Evolutionary conservation across 352 stramenopile species (phyloP).

Genomic region (Phytophthora pisi): DNA sequence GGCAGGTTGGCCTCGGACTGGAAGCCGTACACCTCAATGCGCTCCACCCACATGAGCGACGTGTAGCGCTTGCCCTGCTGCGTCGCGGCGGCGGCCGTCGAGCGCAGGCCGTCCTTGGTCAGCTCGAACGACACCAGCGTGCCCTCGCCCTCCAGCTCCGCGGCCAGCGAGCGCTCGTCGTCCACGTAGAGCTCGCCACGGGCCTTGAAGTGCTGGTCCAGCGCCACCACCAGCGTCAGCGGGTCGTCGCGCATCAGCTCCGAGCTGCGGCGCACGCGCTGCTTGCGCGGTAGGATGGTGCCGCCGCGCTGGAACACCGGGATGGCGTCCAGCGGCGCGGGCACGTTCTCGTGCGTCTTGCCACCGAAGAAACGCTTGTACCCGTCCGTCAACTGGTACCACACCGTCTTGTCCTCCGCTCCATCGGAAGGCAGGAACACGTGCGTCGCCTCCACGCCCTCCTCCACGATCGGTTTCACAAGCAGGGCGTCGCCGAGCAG

Average conservation of each 20-base stretch:
- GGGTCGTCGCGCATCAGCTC: constrained; percentile 97
- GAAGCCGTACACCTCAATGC: constrained; percentile 83
- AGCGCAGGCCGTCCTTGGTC: constrained; percentile 47
- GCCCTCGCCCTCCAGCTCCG: constrained; percentile 53
- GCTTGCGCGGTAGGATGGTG: constrained; percentile 95
- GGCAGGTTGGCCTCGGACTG: constrained; percentile 48
- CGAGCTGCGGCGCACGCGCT: constrained; percentile 94
- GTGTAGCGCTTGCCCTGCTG: constrained; percentile 48
- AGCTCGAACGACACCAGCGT: constrained; percentile 53
- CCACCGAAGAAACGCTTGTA: constrained; percentile 67
- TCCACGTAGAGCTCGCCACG: constrained; percentile 96
- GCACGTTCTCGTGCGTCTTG: constrained; percentile 64
- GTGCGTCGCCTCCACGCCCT: constrained; percentile 76
- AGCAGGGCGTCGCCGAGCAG: constrained; percentile 95
- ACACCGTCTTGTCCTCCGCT: constrained; percentile 55
- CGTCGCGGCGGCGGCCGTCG: constrained; percentile 26
- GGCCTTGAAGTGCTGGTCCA: constrained; percentile 86
- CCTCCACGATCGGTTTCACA: constrained; percentile 95
- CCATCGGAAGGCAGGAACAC: constrained; percentile 89
- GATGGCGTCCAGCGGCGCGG: constrained; percentile 93
- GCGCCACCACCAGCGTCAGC: constrained; percentile 95
- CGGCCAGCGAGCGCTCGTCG: constrained; percentile 92
- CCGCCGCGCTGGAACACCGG: constrained; percentile 97
- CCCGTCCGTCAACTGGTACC: constrained; percentile 91
- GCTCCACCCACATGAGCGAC: constrained; percentile 76